phyloP scores from a whole-genome alignment of 1,284 basidiomycete genomes.

The Chondrostereum purpureum region DNA sequence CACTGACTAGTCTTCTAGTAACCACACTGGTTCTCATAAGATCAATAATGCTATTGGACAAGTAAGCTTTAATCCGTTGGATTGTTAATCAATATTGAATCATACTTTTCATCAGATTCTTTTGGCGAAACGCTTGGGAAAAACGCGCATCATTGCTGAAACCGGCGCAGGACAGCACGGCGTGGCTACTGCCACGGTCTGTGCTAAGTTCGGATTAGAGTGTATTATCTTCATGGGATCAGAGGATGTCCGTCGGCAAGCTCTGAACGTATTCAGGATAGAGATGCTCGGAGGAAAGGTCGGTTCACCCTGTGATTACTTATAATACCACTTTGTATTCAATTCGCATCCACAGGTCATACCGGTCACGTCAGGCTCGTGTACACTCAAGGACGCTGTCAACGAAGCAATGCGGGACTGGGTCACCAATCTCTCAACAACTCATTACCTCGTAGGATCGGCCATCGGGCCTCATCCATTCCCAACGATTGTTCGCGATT shows the following conservation, averaged over 20 bases:
- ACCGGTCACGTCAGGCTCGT: conserved; percentile 90
- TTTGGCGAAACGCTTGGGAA: conserved; percentile 87
- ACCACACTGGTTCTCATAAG: conserved; percentile 96
- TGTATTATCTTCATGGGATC: conserved; percentile 98
- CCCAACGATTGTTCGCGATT: conserved; percentile 97
- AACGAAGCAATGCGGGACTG: conserved; percentile 97
- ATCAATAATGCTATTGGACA: conserved; percentile 96
- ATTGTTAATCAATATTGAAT: neutral
- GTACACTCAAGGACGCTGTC: conserved; percentile 96
- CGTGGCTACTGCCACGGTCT: conserved; percentile 97
- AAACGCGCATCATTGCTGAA: conserved; percentile 97
- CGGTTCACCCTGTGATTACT: conserved; percentile 2
- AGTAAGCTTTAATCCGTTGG: conserved; percentile 30
- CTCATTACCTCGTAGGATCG: conserved; percentile 96
- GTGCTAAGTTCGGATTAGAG: conserved; percentile 93
- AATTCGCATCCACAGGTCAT: too few relatives aligned
- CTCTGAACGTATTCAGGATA: conserved; percentile 96
- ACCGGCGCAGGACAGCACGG: conserved; percentile 99
- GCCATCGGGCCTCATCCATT: conserved; percentile 98
- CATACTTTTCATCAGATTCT: conserved; percentile 58
- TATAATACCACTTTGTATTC: neutral
- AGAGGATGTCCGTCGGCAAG: conserved; percentile 95
- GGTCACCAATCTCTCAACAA: conserved; percentile 92
- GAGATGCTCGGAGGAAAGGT: conserved; percentile 94
- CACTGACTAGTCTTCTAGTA: conserved; percentile 36